Evolutionary conservation across 345 rosid genomes (phyloP).

Genomic region (Alliaria petiolata): DNA sequence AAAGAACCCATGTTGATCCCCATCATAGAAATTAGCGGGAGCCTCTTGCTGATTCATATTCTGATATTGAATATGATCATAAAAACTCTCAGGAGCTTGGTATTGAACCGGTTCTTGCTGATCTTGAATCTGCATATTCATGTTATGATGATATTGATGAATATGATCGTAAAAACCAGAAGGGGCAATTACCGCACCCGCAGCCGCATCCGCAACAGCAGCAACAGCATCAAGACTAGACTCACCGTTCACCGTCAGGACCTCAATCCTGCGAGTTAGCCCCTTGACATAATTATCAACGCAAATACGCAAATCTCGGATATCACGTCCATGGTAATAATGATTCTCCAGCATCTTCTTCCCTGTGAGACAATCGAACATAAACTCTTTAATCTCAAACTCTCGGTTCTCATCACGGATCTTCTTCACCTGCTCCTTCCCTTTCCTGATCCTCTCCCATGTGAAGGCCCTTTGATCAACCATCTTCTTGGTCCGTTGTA

Average conservation of each 20-base stretch:
- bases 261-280: neutral
- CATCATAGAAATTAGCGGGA: too few relatives aligned
- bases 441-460: neutral
- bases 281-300: neutral
- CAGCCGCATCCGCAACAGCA: neutral
- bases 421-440: neutral
- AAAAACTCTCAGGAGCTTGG: neutral
- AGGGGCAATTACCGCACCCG: neutral
- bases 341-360: neutral
- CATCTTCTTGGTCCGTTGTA: neutral
- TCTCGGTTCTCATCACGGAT: neutral
- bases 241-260: neutral
- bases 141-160: neutral
- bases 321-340: neutral
- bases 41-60: neutral
- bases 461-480: neutral
- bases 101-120: neutral
- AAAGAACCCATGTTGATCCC: too few relatives aligned
- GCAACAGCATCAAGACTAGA: too few relatives aligned
- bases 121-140: neutral
- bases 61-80: neutral
- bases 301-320: neutral
- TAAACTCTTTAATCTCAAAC: neutral
- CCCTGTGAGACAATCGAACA: slow-evolving; percentile 1
- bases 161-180: neutral